Conservation (phyloP, 169 alveolate species). For the Eimeria acervulina region DNA sequence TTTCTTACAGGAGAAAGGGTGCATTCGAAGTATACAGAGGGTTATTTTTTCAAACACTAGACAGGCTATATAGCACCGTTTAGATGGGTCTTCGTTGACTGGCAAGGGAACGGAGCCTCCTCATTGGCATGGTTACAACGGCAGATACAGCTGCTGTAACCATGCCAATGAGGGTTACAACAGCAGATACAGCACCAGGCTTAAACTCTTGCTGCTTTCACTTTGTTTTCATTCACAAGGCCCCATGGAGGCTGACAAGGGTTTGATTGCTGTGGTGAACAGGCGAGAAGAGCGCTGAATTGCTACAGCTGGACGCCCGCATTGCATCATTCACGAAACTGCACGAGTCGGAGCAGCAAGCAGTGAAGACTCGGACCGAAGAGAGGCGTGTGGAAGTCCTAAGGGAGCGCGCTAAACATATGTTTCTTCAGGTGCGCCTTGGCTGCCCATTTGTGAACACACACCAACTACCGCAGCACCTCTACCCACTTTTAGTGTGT, state of each 20-base stretch:
- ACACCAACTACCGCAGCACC: not conserved
- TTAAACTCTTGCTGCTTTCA: not conserved
- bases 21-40: not conserved
- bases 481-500: not conserved
- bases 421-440: conserved; percentile 69
- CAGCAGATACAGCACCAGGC: not conserved
- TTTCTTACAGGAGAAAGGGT: not conserved
- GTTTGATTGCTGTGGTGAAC: not conserved
- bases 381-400: conserved; percentile 57
- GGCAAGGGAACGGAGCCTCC: not conserved
- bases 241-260: not conserved
- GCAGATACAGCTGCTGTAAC: not conserved
- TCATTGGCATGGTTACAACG: not conserved
- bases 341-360: conserved; percentile 66
- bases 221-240: not conserved
- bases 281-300: conserved; percentile 72
- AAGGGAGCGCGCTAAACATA: conserved; percentile 71
- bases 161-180: too few relatives aligned
- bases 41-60: not conserved
- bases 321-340: conserved; percentile 54
- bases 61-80: not conserved
- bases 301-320: conserved; percentile 69
- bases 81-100: not conserved
- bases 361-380: conserved; percentile 70
- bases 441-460: not conserved